Conservation (phyloP, 805 yeast species). For the Kodamaea nitidulidarum region DNA sequence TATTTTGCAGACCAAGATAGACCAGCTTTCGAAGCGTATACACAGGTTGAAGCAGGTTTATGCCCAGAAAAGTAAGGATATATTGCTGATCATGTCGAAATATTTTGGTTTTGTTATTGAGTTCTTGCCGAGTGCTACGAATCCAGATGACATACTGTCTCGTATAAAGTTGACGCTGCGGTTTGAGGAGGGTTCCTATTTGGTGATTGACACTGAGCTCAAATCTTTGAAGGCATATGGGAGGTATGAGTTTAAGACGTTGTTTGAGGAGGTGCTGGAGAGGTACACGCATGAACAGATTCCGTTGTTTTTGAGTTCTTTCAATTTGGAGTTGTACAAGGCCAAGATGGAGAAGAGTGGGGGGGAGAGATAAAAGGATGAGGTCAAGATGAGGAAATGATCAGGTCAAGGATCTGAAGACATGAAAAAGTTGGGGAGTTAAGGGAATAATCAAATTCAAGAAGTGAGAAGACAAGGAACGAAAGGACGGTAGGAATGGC, state of each 20-base stretch:
- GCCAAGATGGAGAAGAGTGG: neutral
- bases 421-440: no score
- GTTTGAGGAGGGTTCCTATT: conserved; percentile 38
- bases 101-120: conserved; percentile 73
- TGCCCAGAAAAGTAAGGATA: conserved; percentile 64
- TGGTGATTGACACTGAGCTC: conserved; percentile 54
- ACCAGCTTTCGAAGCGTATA: conserved; percentile 48
- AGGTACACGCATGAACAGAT: conserved; percentile 71
- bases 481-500: no score
- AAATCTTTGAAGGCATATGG: conserved; percentile 53
- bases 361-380: neutral
- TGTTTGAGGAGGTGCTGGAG: conserved; percentile 49
- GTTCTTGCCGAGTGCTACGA: conserved; percentile 46
- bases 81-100: conserved; percentile 60
- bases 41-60: conserved; percentile 55
- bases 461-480: no score
- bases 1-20: conserved; percentile 44
- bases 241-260: conserved; percentile 31
- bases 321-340: conserved; percentile 57
- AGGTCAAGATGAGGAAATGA: no score
- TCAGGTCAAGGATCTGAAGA: no score
- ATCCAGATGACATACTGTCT: conserved; percentile 45
- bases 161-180: conserved; percentile 53
- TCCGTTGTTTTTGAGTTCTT: conserved; percentile 73
- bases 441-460: no score